Percentiles rank a stretch among this genome's conserved stretches.
phyloP scores from a whole-genome alignment of 768 basidiomycete species.

The Daedaleopsis nitida region DNA sequence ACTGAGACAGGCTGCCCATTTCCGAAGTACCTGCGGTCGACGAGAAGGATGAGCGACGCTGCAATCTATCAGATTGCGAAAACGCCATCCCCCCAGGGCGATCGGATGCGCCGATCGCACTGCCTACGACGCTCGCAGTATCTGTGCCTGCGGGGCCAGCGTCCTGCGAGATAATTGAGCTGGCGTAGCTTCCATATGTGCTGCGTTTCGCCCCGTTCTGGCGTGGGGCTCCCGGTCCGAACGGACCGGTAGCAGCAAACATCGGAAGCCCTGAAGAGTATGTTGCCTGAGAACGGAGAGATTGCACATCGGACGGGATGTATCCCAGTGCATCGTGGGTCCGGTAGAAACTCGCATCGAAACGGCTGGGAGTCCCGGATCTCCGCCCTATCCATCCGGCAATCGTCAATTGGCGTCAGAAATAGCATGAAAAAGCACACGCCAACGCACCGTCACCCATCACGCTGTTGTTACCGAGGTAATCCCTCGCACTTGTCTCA shows the following conservation, averaged over 20 bases:
- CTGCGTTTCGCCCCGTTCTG: slow-evolving; percentile 72
- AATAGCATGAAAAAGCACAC: background rate
- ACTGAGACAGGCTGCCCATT: slow-evolving; percentile 74
- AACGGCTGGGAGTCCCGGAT: slow-evolving; percentile 91
- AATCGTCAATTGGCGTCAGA: slow-evolving; percentile 18
- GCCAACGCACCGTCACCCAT: slow-evolving; percentile 53
- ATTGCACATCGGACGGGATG: slow-evolving; percentile 95
- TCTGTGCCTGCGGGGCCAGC: slow-evolving; percentile 65
- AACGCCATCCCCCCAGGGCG: slow-evolving; percentile 64
- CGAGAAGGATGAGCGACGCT: slow-evolving; percentile 75
- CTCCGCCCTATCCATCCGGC: slow-evolving; percentile 48
- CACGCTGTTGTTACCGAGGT: slow-evolving; percentile 43
- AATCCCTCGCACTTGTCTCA: slow-evolving; percentile 90
- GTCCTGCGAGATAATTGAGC: slow-evolving; percentile 93
- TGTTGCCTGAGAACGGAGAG: slow-evolving; percentile 93
- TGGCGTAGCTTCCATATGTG: slow-evolving; percentile 79
- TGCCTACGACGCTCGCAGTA: slow-evolving; percentile 61
- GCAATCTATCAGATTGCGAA: slow-evolving; percentile 89
- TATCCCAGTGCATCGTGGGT: slow-evolving; percentile 93
- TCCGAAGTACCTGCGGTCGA: slow-evolving; percentile 77
- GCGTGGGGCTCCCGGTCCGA: slow-evolving; percentile 67
- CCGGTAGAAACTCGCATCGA: slow-evolving; percentile 94
- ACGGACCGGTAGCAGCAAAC: slow-evolving; percentile 71
- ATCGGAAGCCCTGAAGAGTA: slow-evolving; percentile 91
- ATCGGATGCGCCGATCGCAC: slow-evolving; percentile 48